phyloP scores from a whole-genome alignment of 169 alveolate genomes.

The Babesia ovata region DNA sequence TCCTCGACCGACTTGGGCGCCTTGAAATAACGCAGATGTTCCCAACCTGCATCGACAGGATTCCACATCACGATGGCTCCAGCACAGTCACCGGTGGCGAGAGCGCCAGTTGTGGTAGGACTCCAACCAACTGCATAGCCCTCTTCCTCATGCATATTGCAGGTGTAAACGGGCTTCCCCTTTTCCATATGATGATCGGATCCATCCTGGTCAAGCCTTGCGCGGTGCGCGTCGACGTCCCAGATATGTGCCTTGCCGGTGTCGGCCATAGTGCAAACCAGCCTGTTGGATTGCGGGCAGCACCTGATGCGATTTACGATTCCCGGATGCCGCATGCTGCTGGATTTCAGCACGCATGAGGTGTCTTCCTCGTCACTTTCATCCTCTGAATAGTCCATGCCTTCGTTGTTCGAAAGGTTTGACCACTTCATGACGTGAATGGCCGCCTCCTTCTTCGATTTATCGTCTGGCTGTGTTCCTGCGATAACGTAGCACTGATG shows the following conservation, averaged over 20 bases:
- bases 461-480: conserved; percentile 66
- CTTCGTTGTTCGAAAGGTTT: conserved; percentile 56
- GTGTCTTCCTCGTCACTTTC: conserved; percentile 52
- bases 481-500: conserved; percentile 62
- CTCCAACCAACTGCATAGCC: conserved; percentile 82
- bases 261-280: conserved; percentile 68
- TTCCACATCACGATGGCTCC: conserved; percentile 72
- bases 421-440: conserved; percentile 69
- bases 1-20: conserved; percentile 66
- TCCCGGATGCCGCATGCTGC: conserved; percentile 62
- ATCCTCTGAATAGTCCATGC: conserved; percentile 35
- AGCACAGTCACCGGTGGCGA: conserved; percentile 75
- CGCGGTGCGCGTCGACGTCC: conserved; percentile 50
- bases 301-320: conserved; percentile 61
- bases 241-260: conserved; percentile 61
- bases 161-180: conserved; percentile 50
- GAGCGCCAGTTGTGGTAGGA: conserved; percentile 63
- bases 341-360: conserved; percentile 22
- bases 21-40: background rate
- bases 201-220: background rate
- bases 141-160: conserved; percentile 66
- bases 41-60: conserved; percentile 70
- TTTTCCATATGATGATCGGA: conserved; percentile 30
- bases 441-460: conserved; percentile 42
- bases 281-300: conserved; percentile 66